Conservation (phyloP, 164 flowering plant species). For the Umbilicus rupestris region DNA sequence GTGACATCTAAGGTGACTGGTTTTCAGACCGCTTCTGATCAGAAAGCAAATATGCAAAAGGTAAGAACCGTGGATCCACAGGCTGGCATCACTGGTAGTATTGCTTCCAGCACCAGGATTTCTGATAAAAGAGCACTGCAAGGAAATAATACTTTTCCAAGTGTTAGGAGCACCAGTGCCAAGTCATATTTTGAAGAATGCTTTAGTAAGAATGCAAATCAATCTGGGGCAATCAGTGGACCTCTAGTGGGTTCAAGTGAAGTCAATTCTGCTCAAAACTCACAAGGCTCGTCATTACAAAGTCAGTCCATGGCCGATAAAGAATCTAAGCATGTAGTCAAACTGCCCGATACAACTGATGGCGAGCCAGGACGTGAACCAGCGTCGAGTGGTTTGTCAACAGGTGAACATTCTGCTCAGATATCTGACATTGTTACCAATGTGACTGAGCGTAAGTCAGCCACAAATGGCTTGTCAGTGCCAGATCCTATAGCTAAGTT, state of each 20-base stretch:
- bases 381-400: not conserved
- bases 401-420: not conserved
- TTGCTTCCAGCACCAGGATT: constrained; percentile 18
- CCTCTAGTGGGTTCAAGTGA: constrained; percentile 15
- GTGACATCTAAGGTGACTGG: constrained; percentile 26
- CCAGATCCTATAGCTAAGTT: not conserved
- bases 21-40: constrained; percentile 34
- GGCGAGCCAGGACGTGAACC: not conserved
- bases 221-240: constrained; percentile 14
- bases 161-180: constrained; percentile 17
- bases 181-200: constrained; percentile 15
- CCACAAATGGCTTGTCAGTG: not conserved
- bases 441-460: not conserved
- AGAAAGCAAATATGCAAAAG: constrained; percentile 16
- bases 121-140: constrained; percentile 17
- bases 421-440: not conserved
- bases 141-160: constrained; percentile 14
- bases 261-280: constrained; percentile 21
- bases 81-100: constrained; percentile 13
- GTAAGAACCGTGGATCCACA: constrained; percentile 7
- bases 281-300: constrained; percentile 15
- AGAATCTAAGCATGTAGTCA: constrained; percentile 13
- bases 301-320: constrained; percentile 15
- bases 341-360: not conserved
- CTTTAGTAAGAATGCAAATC: constrained; percentile 15